These are phyloP conservation scores for Silene uniflora DNA, from an alignment of 148 eudicot genomes.

Conservation along the genomic window DNA sequence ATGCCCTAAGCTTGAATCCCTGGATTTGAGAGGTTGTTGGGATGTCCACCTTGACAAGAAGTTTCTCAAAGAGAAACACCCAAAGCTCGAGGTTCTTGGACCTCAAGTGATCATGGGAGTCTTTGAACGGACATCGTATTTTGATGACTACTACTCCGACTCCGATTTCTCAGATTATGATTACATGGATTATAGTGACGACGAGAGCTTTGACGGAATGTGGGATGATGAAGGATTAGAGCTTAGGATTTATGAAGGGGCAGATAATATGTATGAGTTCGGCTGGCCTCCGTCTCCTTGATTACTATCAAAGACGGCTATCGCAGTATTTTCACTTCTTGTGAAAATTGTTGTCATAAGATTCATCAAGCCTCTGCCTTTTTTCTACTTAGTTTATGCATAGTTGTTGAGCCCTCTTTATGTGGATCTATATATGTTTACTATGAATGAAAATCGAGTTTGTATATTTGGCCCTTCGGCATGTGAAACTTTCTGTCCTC, in stretches of 20 bases:
- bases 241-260: conserved; percentile 38
- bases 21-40: conserved; percentile 82
- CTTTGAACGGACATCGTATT: conserved; percentile 29
- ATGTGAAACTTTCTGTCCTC: no score
- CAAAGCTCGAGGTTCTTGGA: conserved; percentile 48
- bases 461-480: conserved; percentile 14
- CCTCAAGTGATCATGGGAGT: conserved; percentile 51
- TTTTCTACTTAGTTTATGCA: conserved; percentile 18
- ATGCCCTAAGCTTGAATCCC: conserved; percentile 46
- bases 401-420: conserved; percentile 6
- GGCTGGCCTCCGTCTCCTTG: conserved; percentile 66
- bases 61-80: conserved; percentile 41
- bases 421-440: conserved; percentile 23
- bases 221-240: conserved; percentile 54
- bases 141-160: conserved; percentile 44
- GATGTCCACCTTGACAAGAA: conserved; percentile 55
- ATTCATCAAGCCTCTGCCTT: neutral
- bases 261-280: conserved; percentile 33
- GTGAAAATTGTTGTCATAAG: conserved; percentile 21
- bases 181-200: conserved; percentile 50
- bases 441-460: conserved; percentile 23
- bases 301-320: neutral
- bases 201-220: conserved; percentile 53
- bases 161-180: conserved; percentile 58
- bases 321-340: conserved; percentile 18